These are phyloP conservation scores for Paecilomyces sp. DNA, from an alignment of 2,329 filamentous ascomycete species.

Conservation along the genomic window DNA sequence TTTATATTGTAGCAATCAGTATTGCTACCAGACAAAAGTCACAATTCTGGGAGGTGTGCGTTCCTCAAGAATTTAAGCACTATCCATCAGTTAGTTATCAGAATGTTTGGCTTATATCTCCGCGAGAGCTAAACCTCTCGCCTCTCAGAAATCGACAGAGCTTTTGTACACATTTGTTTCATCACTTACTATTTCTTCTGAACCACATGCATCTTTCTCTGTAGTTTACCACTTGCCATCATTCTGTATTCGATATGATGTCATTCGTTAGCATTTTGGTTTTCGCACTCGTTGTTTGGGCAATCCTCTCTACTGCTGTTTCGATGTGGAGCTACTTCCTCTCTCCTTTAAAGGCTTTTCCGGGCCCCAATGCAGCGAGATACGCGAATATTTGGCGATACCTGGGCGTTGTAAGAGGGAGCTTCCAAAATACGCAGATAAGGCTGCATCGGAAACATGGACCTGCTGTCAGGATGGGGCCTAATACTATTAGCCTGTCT, in stretches of 20 bases:
- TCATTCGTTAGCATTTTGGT: background rate
- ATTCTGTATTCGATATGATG: background rate
- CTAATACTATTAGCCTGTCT: conserved; percentile 5
- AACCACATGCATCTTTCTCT: background rate
- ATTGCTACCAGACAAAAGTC: background rate
- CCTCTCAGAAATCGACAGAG: background rate
- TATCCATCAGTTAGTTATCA: background rate
- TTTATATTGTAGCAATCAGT: background rate
- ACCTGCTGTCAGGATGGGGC: conserved; percentile 6
- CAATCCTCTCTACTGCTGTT: background rate
- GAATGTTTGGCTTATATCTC: background rate
- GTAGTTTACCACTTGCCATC: background rate
- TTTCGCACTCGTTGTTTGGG: background rate
- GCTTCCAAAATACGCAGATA: background rate
- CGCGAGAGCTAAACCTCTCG: background rate
- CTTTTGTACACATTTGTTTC: background rate
- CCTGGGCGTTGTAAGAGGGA: background rate
- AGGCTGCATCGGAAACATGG: conserved; percentile 6
- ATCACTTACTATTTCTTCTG: background rate
- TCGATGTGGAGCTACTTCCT: background rate
- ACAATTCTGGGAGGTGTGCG: background rate
- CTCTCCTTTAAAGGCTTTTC: background rate
- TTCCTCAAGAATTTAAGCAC: background rate
- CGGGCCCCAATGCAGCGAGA: conserved; percentile 1
- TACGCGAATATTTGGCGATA: conserved; percentile 1